phyloP scores from a whole-genome alignment of 1,139 yeast genomes.

The Blastobotrys indianensis region DNA sequence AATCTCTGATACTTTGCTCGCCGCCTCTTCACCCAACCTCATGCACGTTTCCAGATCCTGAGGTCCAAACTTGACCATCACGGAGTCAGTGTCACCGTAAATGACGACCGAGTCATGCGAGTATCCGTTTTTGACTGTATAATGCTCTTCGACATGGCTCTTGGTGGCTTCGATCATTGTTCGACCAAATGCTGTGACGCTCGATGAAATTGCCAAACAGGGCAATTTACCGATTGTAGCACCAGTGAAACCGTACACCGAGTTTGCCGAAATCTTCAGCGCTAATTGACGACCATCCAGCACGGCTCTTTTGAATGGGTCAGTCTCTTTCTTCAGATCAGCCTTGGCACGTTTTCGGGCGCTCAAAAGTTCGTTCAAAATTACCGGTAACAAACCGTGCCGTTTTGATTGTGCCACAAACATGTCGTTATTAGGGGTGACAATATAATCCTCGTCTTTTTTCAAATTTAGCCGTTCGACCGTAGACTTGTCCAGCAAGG shows the following conservation, averaged over 20 bases:
- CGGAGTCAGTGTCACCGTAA: conserved; percentile 99
- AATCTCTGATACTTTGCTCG: conserved; percentile 69
- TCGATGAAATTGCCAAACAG: conserved; percentile 91
- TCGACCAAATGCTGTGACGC: conserved; percentile 94
- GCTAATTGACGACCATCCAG: conserved; percentile 97
- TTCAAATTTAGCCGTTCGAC: conserved; percentile 59
- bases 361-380: conserved; percentile 75
- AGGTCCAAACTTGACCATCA: conserved; percentile 95
- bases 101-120: conserved; percentile 82
- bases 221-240: conserved; percentile 97
- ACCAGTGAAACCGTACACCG: conserved; percentile 98
- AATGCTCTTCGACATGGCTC: conserved; percentile 72
- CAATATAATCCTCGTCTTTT: conserved; percentile 71
- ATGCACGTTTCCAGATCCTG: conserved; percentile 78
- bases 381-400: conserved; percentile 86
- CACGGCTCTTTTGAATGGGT: conserved; percentile 89
- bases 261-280: conserved; percentile 91
- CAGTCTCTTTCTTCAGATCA: conserved; percentile 86
- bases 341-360: conserved; percentile 93
- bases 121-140: conserved; percentile 73
- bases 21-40: conserved; percentile 93
- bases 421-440: conserved; percentile 88
- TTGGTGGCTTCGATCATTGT: conserved; percentile 94
- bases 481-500: conserved; percentile 64
- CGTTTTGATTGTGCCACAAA: conserved; percentile 71